These are phyloP conservation scores for Monosporozyma aerobia DNA, from an alignment of 805 yeast genomes.

Conservation along the genomic window DNA sequence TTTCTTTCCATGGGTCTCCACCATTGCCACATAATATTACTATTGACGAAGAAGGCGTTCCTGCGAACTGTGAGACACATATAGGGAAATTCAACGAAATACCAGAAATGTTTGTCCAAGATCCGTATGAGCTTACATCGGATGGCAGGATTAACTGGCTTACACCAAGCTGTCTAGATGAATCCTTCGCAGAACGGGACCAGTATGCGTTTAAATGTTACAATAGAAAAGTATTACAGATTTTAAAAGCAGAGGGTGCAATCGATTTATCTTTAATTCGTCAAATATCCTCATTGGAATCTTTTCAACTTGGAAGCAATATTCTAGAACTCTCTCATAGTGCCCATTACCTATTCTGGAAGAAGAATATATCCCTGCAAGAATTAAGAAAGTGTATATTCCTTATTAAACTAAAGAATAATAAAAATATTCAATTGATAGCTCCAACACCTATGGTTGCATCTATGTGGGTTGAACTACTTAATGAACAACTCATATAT, in stretches of 20 bases:
- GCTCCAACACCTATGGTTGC: constrained; percentile 44
- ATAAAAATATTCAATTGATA: constrained; percentile 40
- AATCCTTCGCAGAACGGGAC: constrained; percentile 44
- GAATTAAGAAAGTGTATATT: constrained; percentile 41
- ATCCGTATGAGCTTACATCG: constrained; percentile 46
- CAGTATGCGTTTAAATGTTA: constrained; percentile 51
- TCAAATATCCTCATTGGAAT: constrained; percentile 31
- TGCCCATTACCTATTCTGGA: constrained; percentile 11
- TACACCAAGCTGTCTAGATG: constrained; percentile 26
- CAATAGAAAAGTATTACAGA: constrained; percentile 48
- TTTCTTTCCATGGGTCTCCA: constrained; percentile 50
- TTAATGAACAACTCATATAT: constrained; percentile 39
- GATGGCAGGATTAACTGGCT: constrained; percentile 58
- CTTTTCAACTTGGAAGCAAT: constrained; percentile 15
- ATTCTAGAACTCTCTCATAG: not conserved
- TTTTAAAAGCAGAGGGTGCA: constrained; percentile 50
- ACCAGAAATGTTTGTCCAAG: constrained; percentile 37
- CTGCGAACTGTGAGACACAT: constrained; percentile 20
- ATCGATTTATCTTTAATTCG: constrained; percentile 49
- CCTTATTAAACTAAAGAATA: constrained; percentile 41
- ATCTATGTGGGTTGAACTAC: constrained; percentile 56
- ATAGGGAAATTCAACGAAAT: constrained; percentile 16
- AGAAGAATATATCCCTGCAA: constrained; percentile 10
- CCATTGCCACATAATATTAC: constrained; percentile 37
- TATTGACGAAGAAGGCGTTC: constrained; percentile 20